Conservation (phyloP, 495 filamentous ascomycete genomes). For the Cercophora scortea region DNA sequence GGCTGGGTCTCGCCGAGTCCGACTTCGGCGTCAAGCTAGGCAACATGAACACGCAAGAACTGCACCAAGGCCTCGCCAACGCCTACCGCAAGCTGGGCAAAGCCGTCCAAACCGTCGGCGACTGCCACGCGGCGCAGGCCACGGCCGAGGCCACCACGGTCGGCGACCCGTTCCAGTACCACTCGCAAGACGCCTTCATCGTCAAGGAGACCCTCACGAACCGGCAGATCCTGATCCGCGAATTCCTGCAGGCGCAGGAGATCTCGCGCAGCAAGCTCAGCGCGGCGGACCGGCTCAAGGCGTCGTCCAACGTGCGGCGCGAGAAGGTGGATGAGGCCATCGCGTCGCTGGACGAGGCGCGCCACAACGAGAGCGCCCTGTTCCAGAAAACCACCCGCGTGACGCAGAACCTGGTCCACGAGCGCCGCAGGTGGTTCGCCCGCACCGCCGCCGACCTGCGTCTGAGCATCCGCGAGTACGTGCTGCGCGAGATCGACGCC, state of each 20-base stretch:
- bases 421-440: conserved; percentile 86
- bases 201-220: conserved; percentile 99
- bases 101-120: conserved; percentile 83
- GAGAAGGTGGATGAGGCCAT: conserved; percentile 98
- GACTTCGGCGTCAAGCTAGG: conserved; percentile 88
- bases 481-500: conserved; percentile 88
- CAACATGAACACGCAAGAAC: conserved; percentile 79
- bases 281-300: conserved; percentile 82
- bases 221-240: conserved; percentile 94
- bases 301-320: conserved; percentile 68
- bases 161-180: conserved; percentile 88
- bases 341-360: conserved; percentile 76
- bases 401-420: conserved; percentile 77
- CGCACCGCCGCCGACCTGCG: conserved; percentile 77
- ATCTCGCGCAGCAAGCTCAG: conserved; percentile 66
- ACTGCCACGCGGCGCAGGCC: conserved; percentile 94
- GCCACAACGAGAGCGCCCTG: conserved; percentile 68
- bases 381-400: conserved; percentile 77
- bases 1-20: conserved; percentile 84
- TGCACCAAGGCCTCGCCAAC: conserved; percentile 74
- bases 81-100: conserved; percentile 95
- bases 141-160: conserved; percentile 94
- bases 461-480: conserved; percentile 79
- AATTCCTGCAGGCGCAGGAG: conserved; percentile 82
- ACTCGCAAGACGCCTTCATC: conserved; percentile 93